phyloP scores from a whole-genome alignment of 768 basidiomycete genomes.

The Termitomyces eurrhizus region DNA sequence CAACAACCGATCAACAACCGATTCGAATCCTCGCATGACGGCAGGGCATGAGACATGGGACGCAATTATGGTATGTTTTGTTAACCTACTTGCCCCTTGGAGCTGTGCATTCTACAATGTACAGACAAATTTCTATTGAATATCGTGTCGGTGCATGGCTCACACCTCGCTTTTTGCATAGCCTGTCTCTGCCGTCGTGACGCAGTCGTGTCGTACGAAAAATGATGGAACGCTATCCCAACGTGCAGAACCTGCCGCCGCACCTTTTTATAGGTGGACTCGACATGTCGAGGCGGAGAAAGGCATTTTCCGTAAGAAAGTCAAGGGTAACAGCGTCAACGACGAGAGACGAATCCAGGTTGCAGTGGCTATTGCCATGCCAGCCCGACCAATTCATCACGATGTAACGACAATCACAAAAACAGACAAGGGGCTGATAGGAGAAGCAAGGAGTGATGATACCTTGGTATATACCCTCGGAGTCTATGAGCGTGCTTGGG shows the following conservation, averaged over 20 bases:
- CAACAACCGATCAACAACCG: neutral
- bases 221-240: neutral
- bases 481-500: slow-evolving; percentile 30
- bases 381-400: slow-evolving; percentile 7
- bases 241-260: neutral
- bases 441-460: slow-evolving; percentile 9
- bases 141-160: neutral
- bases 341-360: slow-evolving; percentile 11
- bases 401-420: neutral
- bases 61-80: slow-evolving; percentile 35
- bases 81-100: neutral
- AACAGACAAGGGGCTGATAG: slow-evolving; percentile 4
- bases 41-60: slow-evolving; percentile 29
- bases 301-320: neutral
- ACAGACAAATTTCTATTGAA: neutral
- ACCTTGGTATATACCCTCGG: slow-evolving; percentile 30
- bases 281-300: neutral
- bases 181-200: slow-evolving; percentile 16
- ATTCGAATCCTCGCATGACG: neutral
- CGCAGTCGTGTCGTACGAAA: neutral
- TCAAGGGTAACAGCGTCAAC: neutral
- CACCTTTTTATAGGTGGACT: slow-evolving; percentile 5
- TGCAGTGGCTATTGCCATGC: slow-evolving; percentile 17
- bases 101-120: slow-evolving; percentile 4
- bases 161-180: slow-evolving; percentile 1